Percentiles rank a stretch among this genome's conserved stretches.
Conservation (phyloP, 202 grass and related monocot species). For the Bolboschoenoplectus hybrid region DNA sequence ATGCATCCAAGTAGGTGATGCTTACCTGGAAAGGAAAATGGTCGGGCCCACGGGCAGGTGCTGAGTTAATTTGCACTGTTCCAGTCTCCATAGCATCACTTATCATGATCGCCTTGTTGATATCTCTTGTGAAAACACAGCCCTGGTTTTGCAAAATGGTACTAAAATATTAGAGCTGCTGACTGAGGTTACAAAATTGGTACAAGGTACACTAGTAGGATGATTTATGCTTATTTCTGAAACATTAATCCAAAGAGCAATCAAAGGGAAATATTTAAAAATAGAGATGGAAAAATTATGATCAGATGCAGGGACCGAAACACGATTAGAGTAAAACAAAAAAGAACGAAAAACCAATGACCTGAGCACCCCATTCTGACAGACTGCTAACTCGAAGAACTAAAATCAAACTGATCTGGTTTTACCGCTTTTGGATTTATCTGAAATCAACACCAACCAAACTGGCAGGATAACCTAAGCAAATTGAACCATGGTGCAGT, state of each 20-base stretch:
- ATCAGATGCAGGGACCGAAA: not conserved
- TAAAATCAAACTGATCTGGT: not conserved
- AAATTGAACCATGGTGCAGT: not conserved
- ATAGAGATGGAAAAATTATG: too few relatives aligned
- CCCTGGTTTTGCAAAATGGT: slow-evolving; percentile 51
- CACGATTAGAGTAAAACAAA: not conserved
- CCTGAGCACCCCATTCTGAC: not conserved
- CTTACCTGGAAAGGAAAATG: slow-evolving; percentile 97
- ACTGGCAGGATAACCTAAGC: not conserved
- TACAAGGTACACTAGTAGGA: not conserved
- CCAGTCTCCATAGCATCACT: slow-evolving; percentile 89
- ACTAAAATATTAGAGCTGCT: not conserved
- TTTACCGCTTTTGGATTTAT: not conserved
- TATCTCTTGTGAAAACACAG: slow-evolving; percentile 88
- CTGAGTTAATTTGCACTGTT: slow-evolving; percentile 97
- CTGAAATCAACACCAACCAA: not conserved
- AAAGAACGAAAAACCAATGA: not conserved
- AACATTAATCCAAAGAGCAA: not conserved
- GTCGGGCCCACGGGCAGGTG: slow-evolving; percentile 90
- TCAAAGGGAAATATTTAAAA: not conserved
- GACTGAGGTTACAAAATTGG: not conserved
- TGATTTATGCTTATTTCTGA: not conserved
- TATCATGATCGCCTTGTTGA: slow-evolving; percentile 96
- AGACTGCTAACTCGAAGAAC: not conserved
- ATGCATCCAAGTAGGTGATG: not conserved